Evolutionary conservation across 371 early-diverging fungal species (phyloP), one percentile per base, ranked within the genome.

Genomic region (Rhizomucor miehei): DNA sequence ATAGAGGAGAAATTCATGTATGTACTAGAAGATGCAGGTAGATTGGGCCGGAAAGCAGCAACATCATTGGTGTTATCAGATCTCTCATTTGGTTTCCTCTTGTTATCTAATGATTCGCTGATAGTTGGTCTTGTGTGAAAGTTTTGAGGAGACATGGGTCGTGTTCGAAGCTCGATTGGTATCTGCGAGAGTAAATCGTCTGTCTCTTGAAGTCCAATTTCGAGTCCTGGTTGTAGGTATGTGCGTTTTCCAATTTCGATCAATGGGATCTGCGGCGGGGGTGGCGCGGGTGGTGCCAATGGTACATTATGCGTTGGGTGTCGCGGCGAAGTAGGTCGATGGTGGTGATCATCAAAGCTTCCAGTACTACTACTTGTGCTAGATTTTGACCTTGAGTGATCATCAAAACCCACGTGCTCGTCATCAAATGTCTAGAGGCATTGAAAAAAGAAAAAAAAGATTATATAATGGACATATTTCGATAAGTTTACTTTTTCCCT

Each of bases 261-360:
- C 16, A 25, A 48, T 29, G 48, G 48, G 19, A 48, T 48, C 29
- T 37, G 51, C 13, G 57, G 34, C n/a, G 51, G 29, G 10, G 51
- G 46, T n/a, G 61, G 56, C 39, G 55, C 56, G 6, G 61, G 54
- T 39, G 54, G 61, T 38, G 61, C 61, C n/a, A 60, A 44, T n/a
- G 64, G 64, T 17, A 64, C 59, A 53, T 64, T 54, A 23, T 59
- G 56, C 37, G 24, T 53, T 50, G 14, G 58, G 54, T 54, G 63
- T 52, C 41, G 29, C 3, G 29, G 29, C 3, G 29, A 29, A 29
- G 19, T 41, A 6, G 41, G 41, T 16, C 41, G 41, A 14, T 14
- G 41, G 6, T 10, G 10, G 14, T 41, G 41, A 3, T 41, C 14
- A 12, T 41, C 41, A 14, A 41, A 16, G 6, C 19, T 41, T 41